Conservation (phyloP, 2,329 filamentous ascomycete species). For the Orbilia quercus region DNA sequence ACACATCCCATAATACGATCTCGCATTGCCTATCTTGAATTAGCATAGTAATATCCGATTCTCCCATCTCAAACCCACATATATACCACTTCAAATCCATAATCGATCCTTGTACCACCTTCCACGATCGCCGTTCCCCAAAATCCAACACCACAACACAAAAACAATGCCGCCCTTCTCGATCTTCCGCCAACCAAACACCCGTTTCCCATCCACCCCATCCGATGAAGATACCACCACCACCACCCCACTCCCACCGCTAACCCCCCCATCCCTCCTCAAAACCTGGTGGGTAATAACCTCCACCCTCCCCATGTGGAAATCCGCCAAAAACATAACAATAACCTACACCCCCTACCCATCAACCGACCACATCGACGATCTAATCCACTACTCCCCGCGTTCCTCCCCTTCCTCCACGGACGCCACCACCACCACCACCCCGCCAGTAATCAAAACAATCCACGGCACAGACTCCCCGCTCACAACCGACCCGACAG, state of each 20-base stretch:
- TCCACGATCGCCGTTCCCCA: background rate
- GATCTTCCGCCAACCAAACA: constrained; percentile 39
- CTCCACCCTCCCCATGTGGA: constrained; percentile 83
- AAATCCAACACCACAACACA: constrained; percentile 32
- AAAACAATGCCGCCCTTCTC: constrained; percentile 35
- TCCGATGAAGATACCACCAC: no score
- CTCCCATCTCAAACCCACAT: background rate
- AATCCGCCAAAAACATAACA: constrained; percentile 78
- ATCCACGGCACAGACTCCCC: constrained; percentile 61
- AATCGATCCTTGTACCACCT: background rate
- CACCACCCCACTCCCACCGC: constrained; percentile 63
- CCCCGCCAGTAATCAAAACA: constrained; percentile 22
- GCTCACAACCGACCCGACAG: constrained; percentile 59
- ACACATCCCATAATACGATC: background rate
- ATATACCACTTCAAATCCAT: background rate
- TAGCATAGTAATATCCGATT: background rate
- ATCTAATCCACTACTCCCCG: constrained; percentile 74
- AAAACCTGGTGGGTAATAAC: constrained; percentile 80
- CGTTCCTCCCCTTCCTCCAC: constrained; percentile 18
- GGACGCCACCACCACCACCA: no score
- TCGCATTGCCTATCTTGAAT: background rate
- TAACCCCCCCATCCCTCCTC: constrained; percentile 71
- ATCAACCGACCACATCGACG: constrained; percentile 69
- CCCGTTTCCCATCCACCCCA: constrained; percentile 58
- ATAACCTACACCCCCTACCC: constrained; percentile 75